Evolutionary conservation across 1,284 basidiomycete genomes (phyloP), one percentile per base, ranked within the genome.

Genomic region (Rhodotorula sp.): DNA sequence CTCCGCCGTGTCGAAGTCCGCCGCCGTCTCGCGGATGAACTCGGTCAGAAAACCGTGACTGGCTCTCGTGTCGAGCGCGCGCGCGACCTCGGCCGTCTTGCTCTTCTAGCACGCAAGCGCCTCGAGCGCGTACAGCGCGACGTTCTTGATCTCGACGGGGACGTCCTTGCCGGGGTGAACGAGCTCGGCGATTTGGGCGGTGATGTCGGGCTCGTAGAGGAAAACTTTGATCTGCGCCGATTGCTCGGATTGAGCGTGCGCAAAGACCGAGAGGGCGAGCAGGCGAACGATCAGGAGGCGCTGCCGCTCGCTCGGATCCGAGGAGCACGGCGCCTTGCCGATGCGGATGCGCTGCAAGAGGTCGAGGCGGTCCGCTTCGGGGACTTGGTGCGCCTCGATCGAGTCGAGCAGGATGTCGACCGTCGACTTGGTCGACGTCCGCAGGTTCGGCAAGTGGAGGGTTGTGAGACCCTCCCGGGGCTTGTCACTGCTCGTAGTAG

Each of bases 21-120:
- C 79, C 20, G 91, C 87, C 33, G 91, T 89, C 81, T 88, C 89
- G 67, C 92, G 87, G 71, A 97, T 83, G 58, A 94, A 83, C 30
- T 89, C 88, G 89, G 97, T 92, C 46, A 98, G 82, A 60, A 93
- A 89, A 22, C 96, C 96, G 79, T 99, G 96, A 78, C 93, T 97
- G 71, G 98, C 93, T 62, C 93, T 93, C 26, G 93, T 95, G 78
- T 96, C 96, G 61, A 98, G 87, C 1, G 94, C 89, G 24, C 89
- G 89, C 55, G 98, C 83, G 44, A 97, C 93, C 78, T 98, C 95
- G 73, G 88, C 87, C 51, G 91, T 85, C 79, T 89, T 92, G 73
- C 83, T 84, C 68, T 92, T 87, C 79, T 96, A 95, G 73, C 92
- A 86, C 7, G 89, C 89, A 68, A 96, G 86, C 6, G 91, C 91